Evolutionary conservation across 129 eudicot species (phyloP), one percentile per base, ranked within the genome.

Genomic region (Apium graveolens): DNA sequence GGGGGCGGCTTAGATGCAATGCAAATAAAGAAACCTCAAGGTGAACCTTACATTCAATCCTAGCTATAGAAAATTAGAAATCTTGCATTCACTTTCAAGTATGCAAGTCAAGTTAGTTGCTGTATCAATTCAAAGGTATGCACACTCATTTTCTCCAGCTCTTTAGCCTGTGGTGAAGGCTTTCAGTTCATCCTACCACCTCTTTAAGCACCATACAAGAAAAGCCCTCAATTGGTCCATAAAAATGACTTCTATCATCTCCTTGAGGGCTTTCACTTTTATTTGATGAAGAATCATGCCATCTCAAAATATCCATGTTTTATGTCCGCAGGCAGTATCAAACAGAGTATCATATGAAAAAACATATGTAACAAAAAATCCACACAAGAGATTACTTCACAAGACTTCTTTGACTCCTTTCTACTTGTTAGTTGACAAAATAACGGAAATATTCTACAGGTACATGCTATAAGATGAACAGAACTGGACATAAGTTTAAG

Each of bases 371-470:
- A 14, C 72, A 66, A 16, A 29, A 29, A 66, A 31, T 66, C 37
- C 72, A 26, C 38, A 29, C 38, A 29, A 65, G 70, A 29, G 13
- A 27, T 65, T 29, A 35, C 20, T 66, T 66, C 72, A 66, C 72
- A 66, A 66, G 72, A 66, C 72, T 66, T 66, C 17, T 65, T 32
- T 32, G 16, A 66, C 39, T 66, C 39, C 41, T 66, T 66, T 66
- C 72, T 29, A 31, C 9, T 31, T 12, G 72, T 31, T 66, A 60
- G 38, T 66, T 32, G 38, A 31, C 39, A 35, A 65, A 65, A 41
- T 66, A 66, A 37, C 18, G 74, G 17, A 70, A 70, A 70, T 37
- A 70, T 70, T 14, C 42, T 70, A 70, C 74, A 70, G 3, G 32
- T 32, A 31, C 73, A 31, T 32, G 24, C 38, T 35, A 29, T 68